Evolutionary conservation across 495 filamentous ascomycete genomes (phyloP), one percentile per base, ranked within the genome.

Genomic region (Aspergillus bertholletiae): DNA sequence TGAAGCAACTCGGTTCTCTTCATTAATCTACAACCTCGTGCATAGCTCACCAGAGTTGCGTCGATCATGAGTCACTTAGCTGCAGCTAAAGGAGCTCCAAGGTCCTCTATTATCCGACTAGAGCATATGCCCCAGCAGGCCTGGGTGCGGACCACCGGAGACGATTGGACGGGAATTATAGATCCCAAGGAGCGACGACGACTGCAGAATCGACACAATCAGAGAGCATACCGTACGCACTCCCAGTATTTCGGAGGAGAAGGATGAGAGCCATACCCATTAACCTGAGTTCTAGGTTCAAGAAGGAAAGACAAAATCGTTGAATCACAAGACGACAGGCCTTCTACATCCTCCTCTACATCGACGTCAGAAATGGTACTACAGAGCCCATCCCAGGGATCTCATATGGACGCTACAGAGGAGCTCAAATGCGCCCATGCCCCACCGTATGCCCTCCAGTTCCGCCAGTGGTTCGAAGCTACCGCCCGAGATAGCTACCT

Each of bases 151-250:
- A 11, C 11, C 8, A 12, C 46, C 1, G 52, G 49, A 11, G 60
- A 62, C 21, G 60, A 62, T 44, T 62, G 60, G 60, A 62, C 55
- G 1, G 60, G 60, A 3, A 28, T 59, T 1, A 54, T 53, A 7
- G 55, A 62, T 40, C 60, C 45, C 18, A 28, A 48, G 3, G 23
- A 53, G 34, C 32, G 60, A 12, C 17, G 55, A 32, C 52, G 39
- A 39, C 35, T 62, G 32, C 60, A 62, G 49, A 62, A 62, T 48
- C 55, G 60, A 5, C 40, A 45, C 35, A 62, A 62, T 30, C 60
- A 58, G 32, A 18, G 60, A 40, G 46, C 53, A 5, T 54, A 55
- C 44, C 55, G 60, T 62, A 53, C 28, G 55, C 15, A 8, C n/a
- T n/a, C n/a, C n/a, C n/a, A n/a, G n/a, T n/a, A n/a, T n/a, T n/a